Base-by-base conservation (phyloP, 805 yeast species). In the Maudiozyma turicensis region DNA sequence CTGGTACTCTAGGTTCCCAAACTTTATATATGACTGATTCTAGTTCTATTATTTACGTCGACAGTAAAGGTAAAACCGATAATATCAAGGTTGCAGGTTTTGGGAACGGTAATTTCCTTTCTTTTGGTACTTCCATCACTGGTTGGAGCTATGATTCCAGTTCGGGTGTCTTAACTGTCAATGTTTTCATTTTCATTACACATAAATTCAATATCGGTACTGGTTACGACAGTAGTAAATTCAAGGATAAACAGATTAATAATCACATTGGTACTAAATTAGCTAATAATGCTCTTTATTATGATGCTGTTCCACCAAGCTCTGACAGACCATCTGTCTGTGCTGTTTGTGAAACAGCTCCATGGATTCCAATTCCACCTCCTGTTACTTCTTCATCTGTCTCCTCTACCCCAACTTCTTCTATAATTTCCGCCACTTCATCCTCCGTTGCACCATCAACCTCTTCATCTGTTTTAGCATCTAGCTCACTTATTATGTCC, bases 401-500 rank as follows among this genome's bases (percentile, higher is more conserved):
- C 20, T 38, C 47, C 30, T 20, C 43, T 30, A 9, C 14, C n/a
- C 8, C 32, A 28, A 38, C 47, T 15, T 38, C 43, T 10, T 13
- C 46, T 34, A 15, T 34, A 11, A n/a, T 15, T 15, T 11, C 45
- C 31, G 5, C 45, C 30, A 20, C 45, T 8, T 44, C 42, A 6
- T 35, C 47, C 9, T 35, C 41, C n/a, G 8, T 13, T 15, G 9
- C 44, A 8, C n/a, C 48, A 15, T 53, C 55, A 57, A 59, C 56
- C 50, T 60, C 60, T 55, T 59, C 56, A 58, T 61, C 61, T 48
- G 68, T 45, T 64, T 59, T 59, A 52, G 60, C 55, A 57, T 63
- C 60, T 61, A 61, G 48, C 58, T 61, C 52, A 56, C 61, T 52
- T 63, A 59, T 58, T 54, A 61, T 54, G 55, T 61, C 69, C 50